Base-by-base conservation (phyloP, 2,329 filamentous ascomycete genomes). In the Alternaria consortialis region DNA sequence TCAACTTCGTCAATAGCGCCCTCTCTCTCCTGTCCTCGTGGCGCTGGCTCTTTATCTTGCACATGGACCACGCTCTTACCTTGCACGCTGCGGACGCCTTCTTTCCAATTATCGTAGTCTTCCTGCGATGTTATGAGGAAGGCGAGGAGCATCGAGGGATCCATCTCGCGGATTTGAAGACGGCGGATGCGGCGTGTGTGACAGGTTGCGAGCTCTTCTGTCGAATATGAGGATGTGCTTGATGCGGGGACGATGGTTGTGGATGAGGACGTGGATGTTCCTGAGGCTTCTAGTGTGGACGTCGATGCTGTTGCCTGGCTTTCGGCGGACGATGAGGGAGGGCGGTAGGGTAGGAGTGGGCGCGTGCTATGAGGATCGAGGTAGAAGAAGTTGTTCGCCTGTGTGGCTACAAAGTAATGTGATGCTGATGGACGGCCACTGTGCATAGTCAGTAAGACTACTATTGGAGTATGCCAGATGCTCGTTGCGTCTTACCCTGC, bases 101-200 rank as follows among this genome's bases (percentile, higher is more conserved):
- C 83, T 73, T 92, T 90, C 94, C 94, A 98, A 54, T 88, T 86
- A 39, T 85, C 81, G 90, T 94, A 98, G 68, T 99, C 95, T 43
- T 89, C 85, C 69, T 94, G 89, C 59, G 91, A 88, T 40, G 85
- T 87, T 63, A 99, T 93, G 36, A 99, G 81, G 73, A 98, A 98
- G 5, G 93, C 94, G 66, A 99, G 92, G 42, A 99, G 82, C 95
- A 99, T 99, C 74, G 93, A 97, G 0, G 95, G 95, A 72, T 99
- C 95, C 92, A 99, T 95, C 74, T 98, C 94, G 60, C 89, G 88
- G 50, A 99, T 86, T 68, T 95, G 90, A 31, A 99, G 84, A 57
- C 91, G 87, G 37, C 94, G 88, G 17, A 99, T 81, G 48, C 94
- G 89, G 52, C 92, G 87, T 0, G 94, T 98, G 76, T 99, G 94